Evolutionary conservation across 2,329 filamentous ascomycete genomes (phyloP), one percentile per base, ranked within the genome.

Genomic region (Cladosporium halotolerans): DNA sequence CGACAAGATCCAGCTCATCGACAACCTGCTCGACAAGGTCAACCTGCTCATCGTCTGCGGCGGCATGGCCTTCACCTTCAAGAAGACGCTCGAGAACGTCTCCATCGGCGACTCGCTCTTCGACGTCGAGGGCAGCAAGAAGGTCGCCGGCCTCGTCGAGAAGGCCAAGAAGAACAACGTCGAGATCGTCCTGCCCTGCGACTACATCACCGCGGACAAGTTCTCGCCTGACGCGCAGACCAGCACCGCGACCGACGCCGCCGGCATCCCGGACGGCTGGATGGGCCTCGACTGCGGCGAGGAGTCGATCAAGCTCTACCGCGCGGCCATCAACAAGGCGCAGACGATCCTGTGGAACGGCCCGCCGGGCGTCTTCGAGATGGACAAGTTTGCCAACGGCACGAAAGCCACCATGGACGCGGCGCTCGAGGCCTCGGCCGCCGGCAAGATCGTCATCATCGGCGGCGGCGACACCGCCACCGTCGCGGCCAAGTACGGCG

Each of bases 321-420:
- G 92, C 79, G 78, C 86, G 69, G 84, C 91, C 62, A 97, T 99
- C 63, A 79, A 80, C 61, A 84, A 92, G 67, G 83, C 92, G 61
- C 84, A 96, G 81, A 99, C 93, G 54, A 96, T 99, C 72, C 87
- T 99, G 60, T 99, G 93, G 93, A 99, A 99, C 79, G 93, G 93
- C 53, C 93, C 93, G 52, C 85, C 92, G 13, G 93, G 93, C 73
- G 93, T 99, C 63, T 99, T 99, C 67, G 93, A 99, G 82, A 87
- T 97, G 68, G 89, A 96, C 58, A 86, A 88, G 70, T 99, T 99
- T 72, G 89, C 91, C 68, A 85, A 79, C 58, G 93, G 89, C 65
- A 99, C 93, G 68, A 95, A 96, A 82, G 80, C 83, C 58, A 96
- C 89, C 46, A 84, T 99, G 63, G 88, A 96, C 68, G 89, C 89